These are phyloP conservation scores for Skeletonema menzelii DNA, from an alignment of 108 stramenopile species.

Conservation along the genomic window DNA sequence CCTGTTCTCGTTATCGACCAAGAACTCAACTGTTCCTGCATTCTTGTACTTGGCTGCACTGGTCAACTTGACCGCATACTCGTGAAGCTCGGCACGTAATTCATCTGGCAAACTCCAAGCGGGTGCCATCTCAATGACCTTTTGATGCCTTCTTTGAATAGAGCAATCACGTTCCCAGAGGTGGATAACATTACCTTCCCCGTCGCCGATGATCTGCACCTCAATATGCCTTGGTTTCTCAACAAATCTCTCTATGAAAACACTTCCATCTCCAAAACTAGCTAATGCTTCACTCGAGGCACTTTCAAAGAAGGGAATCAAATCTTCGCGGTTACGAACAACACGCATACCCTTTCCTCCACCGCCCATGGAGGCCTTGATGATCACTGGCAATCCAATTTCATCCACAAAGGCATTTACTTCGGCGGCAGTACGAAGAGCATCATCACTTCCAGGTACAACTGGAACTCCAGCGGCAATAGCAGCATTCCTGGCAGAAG, in stretches of 20 bases:
- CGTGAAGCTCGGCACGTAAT: constrained; percentile 70
- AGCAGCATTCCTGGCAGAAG: constrained; percentile 77
- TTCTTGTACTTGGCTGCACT: constrained; percentile 90
- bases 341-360: constrained; percentile 96
- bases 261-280: constrained; percentile 82
- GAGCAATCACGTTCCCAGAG: constrained; percentile 94
- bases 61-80: constrained; percentile 86
- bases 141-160: constrained; percentile 96
- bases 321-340: constrained; percentile 62
- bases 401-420: constrained; percentile 58
- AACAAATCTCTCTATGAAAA: constrained; percentile 86
- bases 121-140: constrained; percentile 97
- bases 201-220: constrained; percentile 95
- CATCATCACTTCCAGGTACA: constrained; percentile 79
- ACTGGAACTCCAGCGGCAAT: constrained; percentile 80
- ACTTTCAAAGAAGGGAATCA: constrained; percentile 62
- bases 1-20: constrained; percentile 77
- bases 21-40: constrained; percentile 98
- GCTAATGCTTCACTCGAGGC: constrained; percentile 75
- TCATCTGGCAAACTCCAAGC: constrained; percentile 80
- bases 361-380: constrained; percentile 91
- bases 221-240: constrained; percentile 94
- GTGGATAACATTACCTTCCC: constrained; percentile 91
- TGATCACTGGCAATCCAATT: constrained; percentile 87
- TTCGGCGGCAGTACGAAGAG: constrained; percentile 38